Evolutionary conservation across 2,329 filamentous ascomycete genomes (phyloP).

Genomic region (Graphiopsis chlorocephala): DNA sequence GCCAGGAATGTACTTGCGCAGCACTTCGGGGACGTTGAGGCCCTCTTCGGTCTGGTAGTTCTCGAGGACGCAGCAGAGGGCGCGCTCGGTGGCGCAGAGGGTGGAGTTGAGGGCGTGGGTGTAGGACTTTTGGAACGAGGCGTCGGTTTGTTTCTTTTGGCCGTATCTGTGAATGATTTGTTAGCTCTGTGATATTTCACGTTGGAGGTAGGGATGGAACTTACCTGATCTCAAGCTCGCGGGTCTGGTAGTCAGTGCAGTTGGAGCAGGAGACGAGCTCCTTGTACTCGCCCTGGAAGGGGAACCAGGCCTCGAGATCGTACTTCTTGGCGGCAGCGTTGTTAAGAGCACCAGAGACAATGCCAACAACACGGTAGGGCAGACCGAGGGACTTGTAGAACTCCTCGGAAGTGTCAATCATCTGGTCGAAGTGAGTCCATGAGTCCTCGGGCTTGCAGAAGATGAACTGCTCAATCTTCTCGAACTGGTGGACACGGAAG

Average conservation of each 20-base stretch:
- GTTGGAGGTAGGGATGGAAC: background rate
- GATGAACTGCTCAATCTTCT: constrained; percentile 84
- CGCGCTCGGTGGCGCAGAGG: constrained; percentile 84
- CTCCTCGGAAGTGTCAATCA: constrained; percentile 87
- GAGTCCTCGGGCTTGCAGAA: constrained; percentile 83
- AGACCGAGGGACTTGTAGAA: constrained; percentile 90
- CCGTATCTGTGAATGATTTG: constrained; percentile 56
- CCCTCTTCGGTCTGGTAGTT: constrained; percentile 94
- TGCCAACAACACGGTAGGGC: constrained; percentile 87
- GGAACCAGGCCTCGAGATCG: constrained; percentile 95
- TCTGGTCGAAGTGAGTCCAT: constrained; percentile 89
- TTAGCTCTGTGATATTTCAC: constrained; percentile 2
- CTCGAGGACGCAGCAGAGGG: constrained; percentile 90
- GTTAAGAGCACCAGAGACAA: constrained; percentile 94
- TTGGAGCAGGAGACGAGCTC: constrained; percentile 97
- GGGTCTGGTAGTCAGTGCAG: constrained; percentile 95
- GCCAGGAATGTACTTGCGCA: constrained; percentile 87
- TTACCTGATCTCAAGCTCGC: constrained; percentile 81
- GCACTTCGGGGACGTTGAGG: constrained; percentile 73
- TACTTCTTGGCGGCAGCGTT: constrained; percentile 89
- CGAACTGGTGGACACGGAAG: constrained; percentile 97
- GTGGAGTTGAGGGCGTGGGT: constrained; percentile 91
- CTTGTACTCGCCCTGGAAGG: constrained; percentile 95
- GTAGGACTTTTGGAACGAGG: constrained; percentile 77
- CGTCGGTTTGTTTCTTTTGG: constrained; percentile 77